Percentiles rank a stretch among this genome's conserved stretches.
Conservation (phyloP, 1,284 basidiomycete genomes). For the Cutaneotrichosporon arboriforme region DNA sequence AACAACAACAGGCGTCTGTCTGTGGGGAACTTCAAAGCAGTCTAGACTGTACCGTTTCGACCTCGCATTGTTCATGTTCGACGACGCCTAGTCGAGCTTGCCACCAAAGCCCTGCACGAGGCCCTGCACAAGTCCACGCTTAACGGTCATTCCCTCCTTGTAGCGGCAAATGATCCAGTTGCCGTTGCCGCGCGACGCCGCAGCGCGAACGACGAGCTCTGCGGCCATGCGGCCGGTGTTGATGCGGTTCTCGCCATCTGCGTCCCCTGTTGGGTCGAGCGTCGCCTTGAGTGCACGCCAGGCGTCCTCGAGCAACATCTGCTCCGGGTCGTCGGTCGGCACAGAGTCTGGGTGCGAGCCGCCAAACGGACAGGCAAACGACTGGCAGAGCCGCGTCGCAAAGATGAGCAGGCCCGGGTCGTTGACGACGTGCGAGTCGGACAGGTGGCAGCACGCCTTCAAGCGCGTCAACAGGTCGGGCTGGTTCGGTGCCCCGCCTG, state of each 20-base stretch:
- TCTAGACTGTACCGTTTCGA: no score
- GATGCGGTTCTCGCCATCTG: constrained; percentile 44
- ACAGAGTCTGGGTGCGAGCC: constrained; percentile 35
- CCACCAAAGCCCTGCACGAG: constrained; percentile 45
- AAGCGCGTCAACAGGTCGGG: constrained; percentile 45
- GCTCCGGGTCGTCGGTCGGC: constrained; percentile 34
- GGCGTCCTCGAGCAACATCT: constrained; percentile 43
- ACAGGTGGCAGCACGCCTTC: constrained; percentile 46
- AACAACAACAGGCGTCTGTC: neutral
- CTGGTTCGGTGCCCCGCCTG: constrained; percentile 18
- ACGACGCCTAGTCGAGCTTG: constrained; percentile 27
- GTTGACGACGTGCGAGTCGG: constrained; percentile 47
- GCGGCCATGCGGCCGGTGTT: constrained; percentile 48
- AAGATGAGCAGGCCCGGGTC: constrained; percentile 47
- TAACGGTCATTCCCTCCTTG: constrained; percentile 44
- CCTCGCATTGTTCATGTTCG: neutral
- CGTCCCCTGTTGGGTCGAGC: constrained; percentile 41
- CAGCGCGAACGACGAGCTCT: constrained; percentile 45
- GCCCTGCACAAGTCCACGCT: constrained; percentile 34
- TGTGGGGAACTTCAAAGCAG: no score
- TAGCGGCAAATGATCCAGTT: constrained; percentile 42
- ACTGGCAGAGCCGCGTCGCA: constrained; percentile 45
- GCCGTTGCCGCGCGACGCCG: constrained; percentile 30
- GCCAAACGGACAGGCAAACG: constrained; percentile 39
- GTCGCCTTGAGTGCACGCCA: constrained; percentile 40